Conservation (phyloP, 192 early-diverging fungal genomes). For the Coemansia sp. region DNA sequence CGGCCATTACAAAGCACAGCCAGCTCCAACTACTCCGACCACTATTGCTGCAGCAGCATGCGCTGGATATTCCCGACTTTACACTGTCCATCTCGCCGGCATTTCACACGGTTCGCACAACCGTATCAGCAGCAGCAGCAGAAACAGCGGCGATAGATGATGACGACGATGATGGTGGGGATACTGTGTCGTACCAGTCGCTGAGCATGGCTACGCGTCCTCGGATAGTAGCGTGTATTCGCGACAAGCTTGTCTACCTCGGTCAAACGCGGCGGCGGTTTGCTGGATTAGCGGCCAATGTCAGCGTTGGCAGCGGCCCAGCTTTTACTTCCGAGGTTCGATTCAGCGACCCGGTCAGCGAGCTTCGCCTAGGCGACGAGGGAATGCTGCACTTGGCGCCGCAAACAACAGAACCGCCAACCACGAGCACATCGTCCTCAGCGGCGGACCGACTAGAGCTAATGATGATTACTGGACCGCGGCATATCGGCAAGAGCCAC, state of each 20-base stretch:
- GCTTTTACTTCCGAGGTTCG: background rate
- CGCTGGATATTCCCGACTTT: constrained; percentile 6
- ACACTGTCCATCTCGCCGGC: background rate
- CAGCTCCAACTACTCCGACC: constrained; percentile 1
- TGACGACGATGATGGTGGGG: background rate
- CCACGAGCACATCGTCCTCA: background rate
- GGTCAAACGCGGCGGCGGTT: constrained; percentile 18
- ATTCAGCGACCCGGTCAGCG: constrained; percentile 9
- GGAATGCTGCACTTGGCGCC: background rate
- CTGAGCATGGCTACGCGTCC: constrained; percentile 14
- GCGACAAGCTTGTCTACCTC: constrained; percentile 9
- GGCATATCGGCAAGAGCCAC: constrained; percentile 40
- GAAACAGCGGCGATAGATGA: background rate
- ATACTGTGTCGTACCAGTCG: constrained; percentile 4
- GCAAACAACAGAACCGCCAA: no score
- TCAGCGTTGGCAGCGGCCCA: background rate
- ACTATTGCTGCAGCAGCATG: background rate
- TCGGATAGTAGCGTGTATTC: constrained; percentile 10
- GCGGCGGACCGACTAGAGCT: constrained; percentile 4
- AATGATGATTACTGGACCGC: constrained; percentile 20
- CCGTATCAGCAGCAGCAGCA: background rate
- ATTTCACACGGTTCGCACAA: background rate
- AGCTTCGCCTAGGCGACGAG: background rate
- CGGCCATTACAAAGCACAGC: background rate
- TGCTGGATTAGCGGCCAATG: background rate